These are phyloP conservation scores for Magnaporthiopsis rhizophila DNA, from an alignment of 2,329 filamentous ascomycete genomes.

Conservation along the genomic window DNA sequence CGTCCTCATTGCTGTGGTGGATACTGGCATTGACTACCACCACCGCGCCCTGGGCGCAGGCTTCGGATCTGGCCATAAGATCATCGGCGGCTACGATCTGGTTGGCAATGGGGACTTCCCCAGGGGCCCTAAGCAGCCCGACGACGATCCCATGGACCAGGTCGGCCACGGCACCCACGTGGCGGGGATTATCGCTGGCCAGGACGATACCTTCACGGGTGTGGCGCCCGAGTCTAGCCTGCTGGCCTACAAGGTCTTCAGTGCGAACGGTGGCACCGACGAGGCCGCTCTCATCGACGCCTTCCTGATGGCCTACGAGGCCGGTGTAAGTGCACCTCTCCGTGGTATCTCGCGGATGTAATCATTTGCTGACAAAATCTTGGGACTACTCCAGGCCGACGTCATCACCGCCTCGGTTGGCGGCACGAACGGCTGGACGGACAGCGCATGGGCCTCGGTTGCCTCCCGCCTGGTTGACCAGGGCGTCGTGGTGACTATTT, in stretches of 20 bases:
- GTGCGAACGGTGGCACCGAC: slow-evolving; percentile 13
- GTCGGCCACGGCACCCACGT: slow-evolving; percentile 34
- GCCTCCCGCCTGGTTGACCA: slow-evolving; percentile 30
- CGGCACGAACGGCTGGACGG: slow-evolving; percentile 16
- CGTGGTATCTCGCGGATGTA: too few species aligned
- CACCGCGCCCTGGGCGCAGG: slow-evolving; percentile 29
- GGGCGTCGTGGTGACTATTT: slow-evolving; percentile 31
- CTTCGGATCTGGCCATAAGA: slow-evolving; percentile 34
- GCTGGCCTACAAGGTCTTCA: slow-evolving; percentile 23
- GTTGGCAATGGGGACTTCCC: slow-evolving; percentile 24
- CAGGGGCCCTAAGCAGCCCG: slow-evolving; percentile 12
- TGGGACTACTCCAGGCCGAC: background rate
- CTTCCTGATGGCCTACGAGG: slow-evolving; percentile 21
- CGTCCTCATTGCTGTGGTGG: slow-evolving; percentile 10
- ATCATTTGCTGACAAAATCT: background rate
- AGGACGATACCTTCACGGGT: slow-evolving; percentile 17
- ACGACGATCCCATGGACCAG: slow-evolving; percentile 26
- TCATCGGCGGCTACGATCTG: slow-evolving; percentile 33
- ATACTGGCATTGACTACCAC: too few species aligned
- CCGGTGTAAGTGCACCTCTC: slow-evolving; percentile 9
- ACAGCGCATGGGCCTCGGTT: slow-evolving; percentile 26
- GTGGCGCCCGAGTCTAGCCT: slow-evolving; percentile 23
- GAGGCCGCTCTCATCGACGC: slow-evolving; percentile 23
- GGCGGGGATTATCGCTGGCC: slow-evolving; percentile 40
- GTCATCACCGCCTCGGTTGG: slow-evolving; percentile 5